Evolutionary conservation across 176 grass and related monocot genomes (phyloP).

Genomic region (Hordeum marinum): DNA sequence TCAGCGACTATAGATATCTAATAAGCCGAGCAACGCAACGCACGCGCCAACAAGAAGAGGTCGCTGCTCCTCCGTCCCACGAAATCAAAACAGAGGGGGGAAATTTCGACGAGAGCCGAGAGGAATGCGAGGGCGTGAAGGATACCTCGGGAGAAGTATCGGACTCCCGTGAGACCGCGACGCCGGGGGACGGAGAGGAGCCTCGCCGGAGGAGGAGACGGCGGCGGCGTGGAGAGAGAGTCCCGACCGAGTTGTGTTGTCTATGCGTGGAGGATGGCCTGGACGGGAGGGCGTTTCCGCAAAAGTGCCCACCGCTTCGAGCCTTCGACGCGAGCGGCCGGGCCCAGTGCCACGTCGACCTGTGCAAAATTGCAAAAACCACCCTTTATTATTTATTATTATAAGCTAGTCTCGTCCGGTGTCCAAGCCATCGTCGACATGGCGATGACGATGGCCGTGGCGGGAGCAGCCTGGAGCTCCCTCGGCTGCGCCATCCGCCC

Average conservation of each 20-base stretch:
- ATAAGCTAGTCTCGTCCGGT: neutral
- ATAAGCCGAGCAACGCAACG: too few species aligned
- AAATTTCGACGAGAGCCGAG: neutral
- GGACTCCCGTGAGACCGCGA: too few species aligned
- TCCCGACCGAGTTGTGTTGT: neutral
- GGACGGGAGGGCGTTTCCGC: conserved; percentile 4
- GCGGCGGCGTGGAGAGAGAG: neutral
- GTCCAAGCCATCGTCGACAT: neutral
- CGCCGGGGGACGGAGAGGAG: neutral
- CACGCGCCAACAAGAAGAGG: too few species aligned
- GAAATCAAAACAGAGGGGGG: neutral
- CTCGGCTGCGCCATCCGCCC: neutral
- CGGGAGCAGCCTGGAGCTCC: neutral
- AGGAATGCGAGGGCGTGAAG: neutral
- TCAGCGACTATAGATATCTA: too few species aligned
- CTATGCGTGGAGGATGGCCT: too few species aligned
- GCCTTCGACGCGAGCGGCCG: neutral
- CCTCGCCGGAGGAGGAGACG: too few species aligned
- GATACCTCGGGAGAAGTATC: neutral
- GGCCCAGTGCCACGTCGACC: neutral
- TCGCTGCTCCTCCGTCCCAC: too few species aligned
- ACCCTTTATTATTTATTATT: neutral
- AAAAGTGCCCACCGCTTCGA: neutral
- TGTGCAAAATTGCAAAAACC: neutral
- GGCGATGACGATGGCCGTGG: neutral